Percentiles rank a stretch among this genome's conserved stretches.
Evolutionary conservation across 768 basidiomycete genomes (phyloP).

Genomic region (Auriculariales sp.): DNA sequence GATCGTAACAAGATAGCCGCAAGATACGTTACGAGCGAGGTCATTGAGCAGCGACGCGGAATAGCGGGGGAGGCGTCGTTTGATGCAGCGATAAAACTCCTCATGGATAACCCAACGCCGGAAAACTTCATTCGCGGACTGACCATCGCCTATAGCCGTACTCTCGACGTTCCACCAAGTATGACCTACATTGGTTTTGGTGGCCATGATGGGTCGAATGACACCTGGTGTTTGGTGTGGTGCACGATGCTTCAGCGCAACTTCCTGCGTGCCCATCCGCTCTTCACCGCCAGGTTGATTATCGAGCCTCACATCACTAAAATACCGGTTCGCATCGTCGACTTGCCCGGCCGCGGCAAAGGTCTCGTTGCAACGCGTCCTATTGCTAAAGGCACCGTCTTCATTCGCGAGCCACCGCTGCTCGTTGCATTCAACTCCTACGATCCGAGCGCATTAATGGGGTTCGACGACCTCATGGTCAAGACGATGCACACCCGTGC

Average conservation of each 20-base stretch:
- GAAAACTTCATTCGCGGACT: too few species aligned
- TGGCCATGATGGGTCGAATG: neutral
- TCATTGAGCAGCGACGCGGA: neutral
- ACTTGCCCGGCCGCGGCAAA: slow-evolving; percentile 17
- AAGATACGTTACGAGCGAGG: too few species aligned
- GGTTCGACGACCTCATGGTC: neutral
- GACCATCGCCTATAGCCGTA: too few species aligned
- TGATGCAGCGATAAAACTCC: neutral
- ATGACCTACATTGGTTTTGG: neutral
- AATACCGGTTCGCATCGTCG: slow-evolving; percentile 18
- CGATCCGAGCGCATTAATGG: neutral
- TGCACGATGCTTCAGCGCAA: neutral
- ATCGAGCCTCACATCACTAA: neutral
- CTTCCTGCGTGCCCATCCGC: neutral
- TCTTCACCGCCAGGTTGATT: neutral
- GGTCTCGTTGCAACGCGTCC: slow-evolving; percentile 15
- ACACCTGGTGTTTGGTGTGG: neutral
- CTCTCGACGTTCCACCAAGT: neutral
- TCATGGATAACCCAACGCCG: neutral
- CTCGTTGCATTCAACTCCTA: slow-evolving; percentile 9
- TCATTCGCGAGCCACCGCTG: slow-evolving; percentile 16
- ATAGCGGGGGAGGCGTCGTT: neutral
- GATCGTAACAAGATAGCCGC: too few species aligned
- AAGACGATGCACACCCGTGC: neutral
- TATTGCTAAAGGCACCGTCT: slow-evolving; percentile 12